These are phyloP conservation scores for Aureobasidium subglaciale DNA, from an alignment of 2,329 filamentous ascomycete species.

Conservation along the genomic window DNA sequence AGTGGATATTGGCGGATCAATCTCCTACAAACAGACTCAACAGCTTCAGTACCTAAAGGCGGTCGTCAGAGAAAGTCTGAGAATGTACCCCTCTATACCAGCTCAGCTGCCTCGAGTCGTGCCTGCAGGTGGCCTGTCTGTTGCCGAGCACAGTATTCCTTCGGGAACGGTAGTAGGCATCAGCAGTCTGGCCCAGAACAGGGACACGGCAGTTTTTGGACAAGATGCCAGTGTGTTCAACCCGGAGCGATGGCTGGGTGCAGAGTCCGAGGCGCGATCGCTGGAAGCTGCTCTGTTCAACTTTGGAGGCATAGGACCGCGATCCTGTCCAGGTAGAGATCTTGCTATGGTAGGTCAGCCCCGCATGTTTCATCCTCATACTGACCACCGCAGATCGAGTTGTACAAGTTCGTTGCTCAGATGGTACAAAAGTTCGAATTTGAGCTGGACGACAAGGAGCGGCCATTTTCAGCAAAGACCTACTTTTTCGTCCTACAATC, in stretches of 20 bases:
- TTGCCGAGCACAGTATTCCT: constrained; percentile 19
- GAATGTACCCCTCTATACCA: not conserved
- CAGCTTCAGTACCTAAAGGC: constrained; percentile 4
- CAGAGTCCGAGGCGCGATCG: constrained; percentile 24
- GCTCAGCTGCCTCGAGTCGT: not conserved
- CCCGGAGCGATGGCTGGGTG: constrained; percentile 60
- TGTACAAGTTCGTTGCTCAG: constrained; percentile 19
- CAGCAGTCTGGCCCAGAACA: constrained; percentile 53
- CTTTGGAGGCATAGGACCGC: constrained; percentile 20
- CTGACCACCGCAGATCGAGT: constrained; percentile 15
- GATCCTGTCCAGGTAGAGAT: constrained; percentile 20
- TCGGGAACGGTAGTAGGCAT: constrained; percentile 17
- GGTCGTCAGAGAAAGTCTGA: not conserved
- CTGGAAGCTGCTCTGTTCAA: constrained; percentile 19
- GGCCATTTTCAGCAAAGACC: constrained; percentile 12
- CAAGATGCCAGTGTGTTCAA: constrained; percentile 56
- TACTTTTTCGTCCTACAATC: constrained; percentile 18
- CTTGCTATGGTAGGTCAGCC: constrained; percentile 17
- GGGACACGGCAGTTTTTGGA: constrained; percentile 60
- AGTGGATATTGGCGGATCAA: not conserved
- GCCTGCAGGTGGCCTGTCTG: constrained; percentile 27
- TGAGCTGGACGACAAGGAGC: constrained; percentile 18
- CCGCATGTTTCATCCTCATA: not conserved
- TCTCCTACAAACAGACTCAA: constrained; percentile 25
- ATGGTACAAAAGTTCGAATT: constrained; percentile 19